Evolutionary conservation across 371 early-diverging fungal genomes (phyloP).

Genomic region (Saksenaea vasiformis): DNA sequence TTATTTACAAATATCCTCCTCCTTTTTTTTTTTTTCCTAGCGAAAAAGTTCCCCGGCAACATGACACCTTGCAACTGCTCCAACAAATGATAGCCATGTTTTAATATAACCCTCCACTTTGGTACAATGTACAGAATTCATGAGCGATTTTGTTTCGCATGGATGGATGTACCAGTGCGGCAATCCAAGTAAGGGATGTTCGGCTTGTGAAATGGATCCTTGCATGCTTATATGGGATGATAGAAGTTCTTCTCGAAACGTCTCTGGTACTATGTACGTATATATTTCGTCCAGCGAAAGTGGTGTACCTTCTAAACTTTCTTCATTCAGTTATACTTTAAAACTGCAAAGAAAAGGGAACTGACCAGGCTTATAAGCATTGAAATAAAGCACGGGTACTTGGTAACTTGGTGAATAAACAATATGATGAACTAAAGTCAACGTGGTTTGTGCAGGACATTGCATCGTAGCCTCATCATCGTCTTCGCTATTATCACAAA

Average conservation of each 20-base stretch:
- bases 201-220: slow-evolving; percentile 42
- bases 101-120: slow-evolving; percentile 28
- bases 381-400: slow-evolving; percentile 74
- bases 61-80: slow-evolving; percentile 27
- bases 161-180: slow-evolving; percentile 75
- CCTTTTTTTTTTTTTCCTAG: not conserved
- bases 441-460: not conserved
- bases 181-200: slow-evolving; percentile 63
- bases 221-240: slow-evolving; percentile 9
- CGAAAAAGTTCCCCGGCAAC: slow-evolving; percentile 9
- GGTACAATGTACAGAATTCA: slow-evolving; percentile 41
- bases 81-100: slow-evolving; percentile 39
- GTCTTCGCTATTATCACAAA: not conserved
- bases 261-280: slow-evolving; percentile 41
- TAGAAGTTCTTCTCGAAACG: slow-evolving; percentile 16
- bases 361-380: slow-evolving; percentile 49
- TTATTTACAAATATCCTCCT: no score
- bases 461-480: slow-evolving; percentile 7
- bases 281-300: slow-evolving; percentile 52
- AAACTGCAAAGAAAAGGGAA: not conserved
- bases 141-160: slow-evolving; percentile 66
- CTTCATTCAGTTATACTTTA: not conserved
- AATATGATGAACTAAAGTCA: slow-evolving; percentile 64
- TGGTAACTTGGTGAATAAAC: slow-evolving; percentile 70
- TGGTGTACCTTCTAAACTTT: slow-evolving; percentile 38